These are phyloP conservation scores for Cochliopodium minus DNA, from an alignment of 208 protist genomes.

Conservation along the genomic window DNA sequence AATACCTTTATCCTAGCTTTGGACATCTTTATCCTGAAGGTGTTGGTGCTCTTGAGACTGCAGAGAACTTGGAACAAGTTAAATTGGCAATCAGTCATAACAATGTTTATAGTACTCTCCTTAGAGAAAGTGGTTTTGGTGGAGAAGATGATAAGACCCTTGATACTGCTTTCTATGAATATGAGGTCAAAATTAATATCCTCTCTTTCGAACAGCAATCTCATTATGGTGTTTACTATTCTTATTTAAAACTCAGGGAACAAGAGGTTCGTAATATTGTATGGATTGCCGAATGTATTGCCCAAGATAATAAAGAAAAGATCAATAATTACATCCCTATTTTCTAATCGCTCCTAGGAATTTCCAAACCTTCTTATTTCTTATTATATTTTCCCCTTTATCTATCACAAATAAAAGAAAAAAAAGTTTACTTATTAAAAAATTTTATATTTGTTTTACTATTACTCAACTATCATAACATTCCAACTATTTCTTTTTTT, in stretches of 20 bases:
- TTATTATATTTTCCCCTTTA: too few species aligned
- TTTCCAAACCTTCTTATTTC: too few species aligned
- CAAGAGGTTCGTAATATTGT: constrained; percentile 68
- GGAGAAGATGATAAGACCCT: constrained; percentile 35
- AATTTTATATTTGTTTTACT: too few species aligned
- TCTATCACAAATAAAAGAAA: too few species aligned
- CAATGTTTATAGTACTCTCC: constrained; percentile 16
- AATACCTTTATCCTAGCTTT: constrained; percentile 60
- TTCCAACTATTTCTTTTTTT: too few species aligned
- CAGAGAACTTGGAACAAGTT: background rate
- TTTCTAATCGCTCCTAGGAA: too few species aligned
- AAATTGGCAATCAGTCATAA: constrained; percentile 30
- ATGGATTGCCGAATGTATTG: constrained; percentile 70
- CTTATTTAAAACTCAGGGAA: constrained; percentile 72
- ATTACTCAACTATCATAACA: too few species aligned
- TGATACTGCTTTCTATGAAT: constrained; percentile 60
- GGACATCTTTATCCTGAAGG: constrained; percentile 43
- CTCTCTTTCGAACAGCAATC: constrained; percentile 61
- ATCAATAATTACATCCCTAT: constrained; percentile 53
- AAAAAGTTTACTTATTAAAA: too few species aligned
- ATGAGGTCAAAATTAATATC: constrained; percentile 53
- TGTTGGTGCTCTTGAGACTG: background rate
- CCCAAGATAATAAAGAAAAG: constrained; percentile 58
- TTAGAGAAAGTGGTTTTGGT: constrained; percentile 3
- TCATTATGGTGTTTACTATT: constrained; percentile 71